These are phyloP conservation scores for Abelmoschus esculentus DNA, from an alignment of 345 rosid genomes.

Conservation along the genomic window DNA sequence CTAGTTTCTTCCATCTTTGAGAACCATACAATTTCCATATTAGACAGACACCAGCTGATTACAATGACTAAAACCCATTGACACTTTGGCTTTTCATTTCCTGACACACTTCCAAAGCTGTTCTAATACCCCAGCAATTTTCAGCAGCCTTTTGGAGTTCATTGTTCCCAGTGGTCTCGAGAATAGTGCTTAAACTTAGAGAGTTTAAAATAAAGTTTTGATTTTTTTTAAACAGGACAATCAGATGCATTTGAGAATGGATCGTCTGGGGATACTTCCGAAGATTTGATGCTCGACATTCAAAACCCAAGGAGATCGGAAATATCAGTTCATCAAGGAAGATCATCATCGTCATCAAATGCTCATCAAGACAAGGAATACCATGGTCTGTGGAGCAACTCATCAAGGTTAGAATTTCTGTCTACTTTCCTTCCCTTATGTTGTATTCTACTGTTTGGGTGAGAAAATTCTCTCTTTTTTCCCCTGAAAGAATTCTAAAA, in stretches of 20 bases:
- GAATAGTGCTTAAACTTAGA: background rate
- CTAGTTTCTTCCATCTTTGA: background rate
- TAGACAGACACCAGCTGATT: background rate
- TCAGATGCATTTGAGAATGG: slow-evolving; percentile 69
- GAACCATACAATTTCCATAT: background rate
- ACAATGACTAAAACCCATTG: background rate
- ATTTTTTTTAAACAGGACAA: slow-evolving; percentile 37
- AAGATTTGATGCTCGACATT: slow-evolving; percentile 70
- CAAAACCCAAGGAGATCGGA: slow-evolving; percentile 49
- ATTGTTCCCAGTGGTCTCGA: background rate
- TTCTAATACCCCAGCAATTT: background rate
- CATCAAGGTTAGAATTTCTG: slow-evolving; percentile 36
- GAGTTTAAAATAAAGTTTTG: background rate
- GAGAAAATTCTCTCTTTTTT: background rate
- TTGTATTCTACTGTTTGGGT: background rate
- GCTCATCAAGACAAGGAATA: slow-evolving; percentile 36
- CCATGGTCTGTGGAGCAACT: slow-evolving; percentile 62
- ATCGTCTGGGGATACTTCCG: slow-evolving; percentile 79
- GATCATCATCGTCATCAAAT: slow-evolving; percentile 17
- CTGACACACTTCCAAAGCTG: background rate
- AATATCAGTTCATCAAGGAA: slow-evolving; percentile 37
- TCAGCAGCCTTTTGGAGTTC: background rate
- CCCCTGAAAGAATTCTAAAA: background rate
- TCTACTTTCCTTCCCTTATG: too few species aligned
- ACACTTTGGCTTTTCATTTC: background rate